These are phyloP conservation scores for Eudorina sp. DNA, from an alignment of 139 green algal genomes.

Conservation along the genomic window DNA sequence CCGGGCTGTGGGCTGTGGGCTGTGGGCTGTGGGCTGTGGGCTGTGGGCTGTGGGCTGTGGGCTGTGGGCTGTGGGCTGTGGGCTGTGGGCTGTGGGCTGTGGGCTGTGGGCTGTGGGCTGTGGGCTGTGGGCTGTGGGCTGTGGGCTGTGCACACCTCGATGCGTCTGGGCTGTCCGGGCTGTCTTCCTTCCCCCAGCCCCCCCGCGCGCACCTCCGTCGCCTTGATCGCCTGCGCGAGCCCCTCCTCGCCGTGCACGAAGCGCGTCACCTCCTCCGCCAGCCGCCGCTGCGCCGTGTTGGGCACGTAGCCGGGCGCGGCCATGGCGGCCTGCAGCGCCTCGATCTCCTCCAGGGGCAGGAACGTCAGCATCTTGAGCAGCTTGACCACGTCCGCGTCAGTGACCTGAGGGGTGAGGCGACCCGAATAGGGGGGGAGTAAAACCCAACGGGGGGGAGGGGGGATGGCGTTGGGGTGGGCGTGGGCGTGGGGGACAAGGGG, in stretches of 20 bases:
- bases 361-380: constrained; percentile 98
- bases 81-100: no score
- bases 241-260: constrained; percentile 97
- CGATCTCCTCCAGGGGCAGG: constrained; percentile 89
- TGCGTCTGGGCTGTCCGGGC: no score
- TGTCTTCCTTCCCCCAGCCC: neutral
- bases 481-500: no score
- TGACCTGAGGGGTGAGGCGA: constrained; percentile 29
- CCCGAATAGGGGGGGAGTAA: neutral
- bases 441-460: neutral
- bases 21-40: no score
- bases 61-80: no score
- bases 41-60: no score
- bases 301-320: constrained; percentile 77
- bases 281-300: constrained; percentile 89
- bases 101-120: no score
- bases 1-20: no score
- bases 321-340: constrained; percentile 74
- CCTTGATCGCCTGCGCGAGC: constrained; percentile 87
- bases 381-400: constrained; percentile 90
- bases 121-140: no score
- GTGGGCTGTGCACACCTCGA: no score
- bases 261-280: constrained; percentile 95
- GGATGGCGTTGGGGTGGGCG: neutral
- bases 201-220: constrained; percentile 82